Conservation (phyloP, 805 yeast species). For the Yarrowia bubula region DNA sequence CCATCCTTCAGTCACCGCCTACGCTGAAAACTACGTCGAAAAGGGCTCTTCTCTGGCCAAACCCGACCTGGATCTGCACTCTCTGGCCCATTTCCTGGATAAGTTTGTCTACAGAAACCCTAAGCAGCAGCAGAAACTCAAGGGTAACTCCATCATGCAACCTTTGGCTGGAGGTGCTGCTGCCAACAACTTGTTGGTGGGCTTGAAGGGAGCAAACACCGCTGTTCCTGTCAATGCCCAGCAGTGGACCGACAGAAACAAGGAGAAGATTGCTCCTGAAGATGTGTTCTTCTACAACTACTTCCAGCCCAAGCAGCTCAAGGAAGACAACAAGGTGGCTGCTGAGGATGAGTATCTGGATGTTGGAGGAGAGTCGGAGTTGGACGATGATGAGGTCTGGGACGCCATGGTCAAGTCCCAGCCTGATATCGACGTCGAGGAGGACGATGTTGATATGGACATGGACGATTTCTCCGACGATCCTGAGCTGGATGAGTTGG, state of each 20-base stretch:
- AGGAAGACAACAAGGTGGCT: constrained; percentile 35
- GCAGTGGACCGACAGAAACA: constrained; percentile 68
- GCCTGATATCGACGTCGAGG: constrained; percentile 69
- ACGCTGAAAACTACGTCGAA: constrained; percentile 54
- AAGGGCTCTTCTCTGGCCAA: constrained; percentile 47
- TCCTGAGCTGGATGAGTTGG: constrained; percentile 42
- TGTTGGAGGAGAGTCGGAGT: constrained; percentile 38
- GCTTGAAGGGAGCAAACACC: constrained; percentile 30
- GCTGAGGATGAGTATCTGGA: constrained; percentile 42
- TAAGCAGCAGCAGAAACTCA: constrained; percentile 66
- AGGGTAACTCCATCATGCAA: constrained; percentile 95
- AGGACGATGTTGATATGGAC: constrained; percentile 44
- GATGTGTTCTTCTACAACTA: constrained; percentile 86
- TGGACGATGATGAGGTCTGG: constrained; percentile 71
- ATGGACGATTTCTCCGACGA: constrained; percentile 42
- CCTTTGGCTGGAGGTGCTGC: constrained; percentile 72
- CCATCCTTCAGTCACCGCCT: constrained; percentile 87
- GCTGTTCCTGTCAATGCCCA: constrained; percentile 78
- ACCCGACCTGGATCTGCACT: constrained; percentile 88
- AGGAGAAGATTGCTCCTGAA: constrained; percentile 72
- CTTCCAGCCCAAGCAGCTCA: constrained; percentile 47
- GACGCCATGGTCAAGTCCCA: constrained; percentile 70
- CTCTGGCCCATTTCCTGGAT: constrained; percentile 87
- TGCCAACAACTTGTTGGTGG: constrained; percentile 45
- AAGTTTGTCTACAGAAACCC: constrained; percentile 94